A percentile compares a stretch with the other conserved stretches of the same genome.
phyloP scores from a whole-genome alignment of 108 stramenopile genomes.

The Cylindrotheca closterium region DNA sequence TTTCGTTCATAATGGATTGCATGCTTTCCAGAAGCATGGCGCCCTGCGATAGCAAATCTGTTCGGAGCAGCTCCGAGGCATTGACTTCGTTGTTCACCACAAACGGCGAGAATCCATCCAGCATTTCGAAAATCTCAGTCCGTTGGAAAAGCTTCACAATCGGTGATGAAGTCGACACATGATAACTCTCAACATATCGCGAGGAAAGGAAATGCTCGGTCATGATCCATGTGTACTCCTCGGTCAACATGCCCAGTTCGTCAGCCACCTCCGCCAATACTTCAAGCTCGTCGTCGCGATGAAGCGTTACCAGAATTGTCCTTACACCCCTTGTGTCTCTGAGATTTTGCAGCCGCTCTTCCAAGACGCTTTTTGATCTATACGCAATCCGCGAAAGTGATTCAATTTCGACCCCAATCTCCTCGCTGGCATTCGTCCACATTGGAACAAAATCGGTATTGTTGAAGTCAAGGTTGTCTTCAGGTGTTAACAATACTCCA shows the following conservation, averaged over 20 bases:
- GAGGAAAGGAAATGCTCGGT: constrained; percentile 1
- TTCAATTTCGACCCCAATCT: neutral
- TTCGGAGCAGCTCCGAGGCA: neutral
- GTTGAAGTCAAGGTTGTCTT: neutral
- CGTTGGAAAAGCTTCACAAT: neutral
- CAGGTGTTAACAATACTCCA: neutral
- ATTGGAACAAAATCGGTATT: neutral
- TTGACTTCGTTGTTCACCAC: neutral
- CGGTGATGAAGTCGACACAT: neutral
- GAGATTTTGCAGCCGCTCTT: neutral
- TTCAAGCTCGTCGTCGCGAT: constrained; percentile 7
- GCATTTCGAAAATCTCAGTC: constrained; percentile 2
- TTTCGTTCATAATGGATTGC: neutral
- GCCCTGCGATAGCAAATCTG: neutral
- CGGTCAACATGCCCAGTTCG: neutral
- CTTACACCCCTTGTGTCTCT: neutral
- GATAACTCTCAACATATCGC: neutral
- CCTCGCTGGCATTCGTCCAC: neutral
- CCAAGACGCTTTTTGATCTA: neutral
- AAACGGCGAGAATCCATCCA: constrained; percentile 1
- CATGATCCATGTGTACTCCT: constrained; percentile 3
- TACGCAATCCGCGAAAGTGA: neutral
- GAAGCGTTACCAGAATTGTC: constrained; percentile 3
- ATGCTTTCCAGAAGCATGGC: neutral
- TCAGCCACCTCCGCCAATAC: constrained; percentile 4